phyloP scores from a whole-genome alignment of 2,329 filamentous ascomycete species.

The Fusarium gaditjirri region DNA sequence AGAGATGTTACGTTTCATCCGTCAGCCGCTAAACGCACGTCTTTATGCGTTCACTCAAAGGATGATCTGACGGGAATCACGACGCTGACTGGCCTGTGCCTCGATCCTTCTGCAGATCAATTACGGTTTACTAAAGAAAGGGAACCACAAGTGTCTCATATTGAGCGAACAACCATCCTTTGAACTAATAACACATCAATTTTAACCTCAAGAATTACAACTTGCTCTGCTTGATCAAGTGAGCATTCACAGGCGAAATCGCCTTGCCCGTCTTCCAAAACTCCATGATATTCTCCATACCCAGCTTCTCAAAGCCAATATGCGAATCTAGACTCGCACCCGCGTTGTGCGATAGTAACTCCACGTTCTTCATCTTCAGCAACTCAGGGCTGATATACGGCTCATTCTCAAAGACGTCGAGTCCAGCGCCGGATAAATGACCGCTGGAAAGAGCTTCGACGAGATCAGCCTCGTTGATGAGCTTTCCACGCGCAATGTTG shows the following conservation, averaged over 20 bases:
- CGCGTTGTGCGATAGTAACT: constrained; percentile 42
- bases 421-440: constrained; percentile 68
- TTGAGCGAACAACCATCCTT: neutral
- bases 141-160: neutral
- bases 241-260: constrained; percentile 41
- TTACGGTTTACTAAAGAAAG: neutral
- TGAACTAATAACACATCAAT: neutral
- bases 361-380: constrained; percentile 43
- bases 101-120: neutral
- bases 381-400: constrained; percentile 54
- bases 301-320: constrained; percentile 41
- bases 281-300: constrained; percentile 43
- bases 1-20: constrained; percentile 8
- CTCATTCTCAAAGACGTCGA: constrained; percentile 79
- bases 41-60: constrained; percentile 7
- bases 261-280: constrained; percentile 39
- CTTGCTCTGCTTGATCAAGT: constrained; percentile 42
- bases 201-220: neutral
- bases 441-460: constrained; percentile 73
- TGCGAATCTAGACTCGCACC: constrained; percentile 42
- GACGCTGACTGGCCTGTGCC: neutral
- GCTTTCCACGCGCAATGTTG: constrained; percentile 78
- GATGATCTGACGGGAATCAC: neutral
- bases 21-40: constrained; percentile 22
- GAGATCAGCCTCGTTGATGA: constrained; percentile 77